Conservation (phyloP, 2,329 filamentous ascomycete genomes). For the Cladosporium halotolerans region DNA sequence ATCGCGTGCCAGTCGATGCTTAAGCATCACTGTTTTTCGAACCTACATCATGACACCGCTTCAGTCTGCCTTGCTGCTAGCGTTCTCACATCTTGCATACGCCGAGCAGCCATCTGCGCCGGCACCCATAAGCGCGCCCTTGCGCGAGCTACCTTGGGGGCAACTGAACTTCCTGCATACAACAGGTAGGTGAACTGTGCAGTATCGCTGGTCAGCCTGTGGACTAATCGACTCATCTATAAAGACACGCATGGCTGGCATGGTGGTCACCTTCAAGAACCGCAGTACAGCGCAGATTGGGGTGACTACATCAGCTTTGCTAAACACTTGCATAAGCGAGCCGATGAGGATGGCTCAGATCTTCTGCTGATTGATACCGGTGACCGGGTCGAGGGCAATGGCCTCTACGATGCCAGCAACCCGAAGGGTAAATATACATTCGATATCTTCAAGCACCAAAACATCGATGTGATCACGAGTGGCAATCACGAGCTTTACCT, state of each 20-base stretch:
- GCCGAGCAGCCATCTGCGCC: conserved; percentile 71
- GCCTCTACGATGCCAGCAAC: conserved; percentile 80
- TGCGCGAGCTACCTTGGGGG: conserved; percentile 83
- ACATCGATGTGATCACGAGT: conserved; percentile 75
- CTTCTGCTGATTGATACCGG: conserved; percentile 93
- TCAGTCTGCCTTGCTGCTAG: conserved; percentile 18
- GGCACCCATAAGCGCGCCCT: conserved; percentile 69
- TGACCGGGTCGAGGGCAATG: conserved; percentile 89
- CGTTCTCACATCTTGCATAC: conserved; percentile 19
- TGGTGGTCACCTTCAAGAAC: conserved; percentile 83
- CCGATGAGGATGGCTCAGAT: conserved; percentile 73
- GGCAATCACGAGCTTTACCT: conserved; percentile 97
- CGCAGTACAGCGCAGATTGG: conserved; percentile 94
- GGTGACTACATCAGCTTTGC: conserved; percentile 96
- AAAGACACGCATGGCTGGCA: conserved; percentile 87
- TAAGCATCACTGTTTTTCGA: background rate
- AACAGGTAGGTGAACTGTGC: conserved; percentile 41
- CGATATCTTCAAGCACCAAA: conserved; percentile 76
- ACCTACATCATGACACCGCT: conserved; percentile 14
- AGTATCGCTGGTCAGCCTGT: background rate
- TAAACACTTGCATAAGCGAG: conserved; percentile 69
- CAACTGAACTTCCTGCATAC: conserved; percentile 93
- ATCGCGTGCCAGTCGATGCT: no score
- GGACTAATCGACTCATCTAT: background rate
- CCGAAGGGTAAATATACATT: conserved; percentile 87